These are phyloP conservation scores for Ophiognomonia clavigignenti-juglandacearum DNA, from an alignment of 2,329 filamentous ascomycete genomes.

Conservation along the genomic window DNA sequence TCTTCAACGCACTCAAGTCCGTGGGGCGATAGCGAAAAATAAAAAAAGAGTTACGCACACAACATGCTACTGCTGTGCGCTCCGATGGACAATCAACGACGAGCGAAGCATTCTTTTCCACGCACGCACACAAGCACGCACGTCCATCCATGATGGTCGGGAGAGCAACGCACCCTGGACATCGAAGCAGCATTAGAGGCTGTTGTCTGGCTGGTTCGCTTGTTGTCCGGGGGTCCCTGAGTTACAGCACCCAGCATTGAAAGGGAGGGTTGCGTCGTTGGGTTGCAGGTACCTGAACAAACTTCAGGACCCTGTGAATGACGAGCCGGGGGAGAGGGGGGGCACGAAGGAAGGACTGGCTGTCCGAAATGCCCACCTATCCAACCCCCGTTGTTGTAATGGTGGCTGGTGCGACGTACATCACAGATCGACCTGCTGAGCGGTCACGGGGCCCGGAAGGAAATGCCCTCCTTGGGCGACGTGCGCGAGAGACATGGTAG, in stretches of 20 bases:
- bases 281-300: no score
- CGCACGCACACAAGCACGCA: no score
- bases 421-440: slow-evolving; percentile 8
- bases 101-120: neutral
- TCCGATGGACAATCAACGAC: neutral
- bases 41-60: neutral
- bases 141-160: neutral
- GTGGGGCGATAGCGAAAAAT: neutral
- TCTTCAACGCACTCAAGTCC: no score
- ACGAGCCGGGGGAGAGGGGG: no score
- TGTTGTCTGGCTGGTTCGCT: neutral
- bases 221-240: neutral
- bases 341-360: no score
- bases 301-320: no score
- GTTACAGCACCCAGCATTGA: no score
- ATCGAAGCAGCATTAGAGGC: neutral
- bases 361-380: no score
- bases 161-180: neutral
- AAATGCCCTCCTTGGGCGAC: neutral
- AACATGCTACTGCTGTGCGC: slow-evolving; percentile 1
- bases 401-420: slow-evolving; percentile 13
- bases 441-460: slow-evolving; percentile 1
- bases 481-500: no score
- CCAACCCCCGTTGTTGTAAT: no score
- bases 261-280: no score